Evolutionary conservation across 495 filamentous ascomycete genomes (phyloP).

Genomic region (Talaromyces ruber): DNA sequence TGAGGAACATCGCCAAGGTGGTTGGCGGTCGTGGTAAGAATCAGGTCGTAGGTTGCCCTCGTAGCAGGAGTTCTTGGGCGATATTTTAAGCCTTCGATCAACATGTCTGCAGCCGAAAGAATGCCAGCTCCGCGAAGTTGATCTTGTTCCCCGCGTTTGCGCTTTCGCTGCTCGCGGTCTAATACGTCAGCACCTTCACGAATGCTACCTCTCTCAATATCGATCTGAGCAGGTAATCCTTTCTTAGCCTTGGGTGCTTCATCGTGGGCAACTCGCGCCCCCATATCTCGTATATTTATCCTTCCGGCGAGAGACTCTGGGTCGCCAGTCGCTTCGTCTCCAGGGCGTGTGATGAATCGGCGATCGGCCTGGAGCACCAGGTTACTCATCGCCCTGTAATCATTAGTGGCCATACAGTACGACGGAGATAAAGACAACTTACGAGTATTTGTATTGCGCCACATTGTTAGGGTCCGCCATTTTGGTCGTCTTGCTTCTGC

Average conservation of each 20-base stretch:
- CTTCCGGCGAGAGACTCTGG: conserved; percentile 94
- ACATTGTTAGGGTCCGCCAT: conserved; percentile 91
- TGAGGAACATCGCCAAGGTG: conserved; percentile 90
- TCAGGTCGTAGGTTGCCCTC: conserved; percentile 90
- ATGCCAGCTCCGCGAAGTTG: conserved; percentile 72
- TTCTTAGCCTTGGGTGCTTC: conserved; percentile 70
- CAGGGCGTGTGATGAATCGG: conserved; percentile 84
- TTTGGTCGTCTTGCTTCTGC: conserved; percentile 16
- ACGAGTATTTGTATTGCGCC: conserved; percentile 97
- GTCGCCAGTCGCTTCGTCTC: conserved; percentile 93
- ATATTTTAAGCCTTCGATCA: conserved; percentile 80
- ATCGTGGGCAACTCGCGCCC: conserved; percentile 70
- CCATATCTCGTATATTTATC: conserved; percentile 92
- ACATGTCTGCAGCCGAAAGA: conserved; percentile 72
- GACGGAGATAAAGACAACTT: neutral
- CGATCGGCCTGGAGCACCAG: conserved; percentile 99
- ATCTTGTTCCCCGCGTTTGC: conserved; percentile 64
- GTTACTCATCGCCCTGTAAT: conserved; percentile 85
- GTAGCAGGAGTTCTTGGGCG: conserved; percentile 87
- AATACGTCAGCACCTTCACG: conserved; percentile 82
- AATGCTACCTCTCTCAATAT: conserved; percentile 68
- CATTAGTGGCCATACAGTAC: neutral
- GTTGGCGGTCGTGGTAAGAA: conserved; percentile 79
- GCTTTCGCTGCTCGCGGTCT: conserved; percentile 78
- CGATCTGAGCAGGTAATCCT: conserved; percentile 52